Conservation (phyloP, 305 asterid genomes). For the Fraxinus sp. region DNA sequence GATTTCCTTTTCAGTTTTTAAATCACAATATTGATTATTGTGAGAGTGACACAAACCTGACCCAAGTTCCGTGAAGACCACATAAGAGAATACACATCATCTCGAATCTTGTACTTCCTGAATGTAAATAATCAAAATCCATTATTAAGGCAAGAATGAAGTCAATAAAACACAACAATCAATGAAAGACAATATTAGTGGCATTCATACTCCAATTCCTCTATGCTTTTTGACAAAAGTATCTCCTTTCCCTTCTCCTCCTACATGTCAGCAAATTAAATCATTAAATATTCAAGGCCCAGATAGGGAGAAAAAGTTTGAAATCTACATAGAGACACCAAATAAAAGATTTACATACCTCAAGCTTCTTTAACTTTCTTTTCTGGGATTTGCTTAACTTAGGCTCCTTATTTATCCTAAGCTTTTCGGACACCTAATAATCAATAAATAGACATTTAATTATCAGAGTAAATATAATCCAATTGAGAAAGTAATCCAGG, state of each 20-base stretch:
- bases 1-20: neutral
- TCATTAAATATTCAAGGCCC: slow-evolving; percentile 18
- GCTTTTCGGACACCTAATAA: slow-evolving; percentile 30
- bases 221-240: slow-evolving; percentile 62
- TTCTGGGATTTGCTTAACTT: slow-evolving; percentile 72
- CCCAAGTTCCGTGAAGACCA: slow-evolving; percentile 88
- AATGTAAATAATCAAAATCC: slow-evolving; percentile 24
- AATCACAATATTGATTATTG: neutral
- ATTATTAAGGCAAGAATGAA: neutral
- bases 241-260: slow-evolving; percentile 78
- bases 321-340: neutral
- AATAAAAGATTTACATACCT: slow-evolving; percentile 43
- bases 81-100: slow-evolving; percentile 72
- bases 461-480: neutral
- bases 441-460: neutral
- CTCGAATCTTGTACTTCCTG: slow-evolving; percentile 79
- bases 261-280: slow-evolving; percentile 34
- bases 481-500: neutral
- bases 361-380: slow-evolving; percentile 69
- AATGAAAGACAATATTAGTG: neutral
- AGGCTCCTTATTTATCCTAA: slow-evolving; percentile 31
- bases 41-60: slow-evolving; percentile 52
- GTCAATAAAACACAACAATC: neutral
- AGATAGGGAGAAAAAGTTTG: neutral
- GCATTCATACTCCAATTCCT: slow-evolving; percentile 64